A percentile compares a stretch with the other conserved stretches of the same genome.
These are phyloP conservation scores for Keqinozyma sinolaborantium DNA, from an alignment of 1,139 yeast genomes.

Conservation along the genomic window DNA sequence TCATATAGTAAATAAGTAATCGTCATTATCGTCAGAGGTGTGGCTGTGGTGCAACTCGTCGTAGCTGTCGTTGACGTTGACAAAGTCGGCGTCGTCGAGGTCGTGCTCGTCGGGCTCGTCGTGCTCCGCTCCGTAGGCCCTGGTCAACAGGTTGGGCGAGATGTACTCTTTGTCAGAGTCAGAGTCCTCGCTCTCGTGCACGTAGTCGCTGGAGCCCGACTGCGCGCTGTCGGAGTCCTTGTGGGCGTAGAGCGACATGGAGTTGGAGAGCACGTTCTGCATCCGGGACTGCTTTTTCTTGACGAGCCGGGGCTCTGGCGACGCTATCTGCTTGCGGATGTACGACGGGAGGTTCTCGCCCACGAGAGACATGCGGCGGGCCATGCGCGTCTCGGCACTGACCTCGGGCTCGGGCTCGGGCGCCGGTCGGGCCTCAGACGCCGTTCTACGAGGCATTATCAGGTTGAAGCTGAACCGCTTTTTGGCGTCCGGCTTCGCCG, in stretches of 20 bases:
- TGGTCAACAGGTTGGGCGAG: conserved; percentile 41
- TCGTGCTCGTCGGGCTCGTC: conserved; percentile 18
- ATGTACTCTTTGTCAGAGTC: conserved; percentile 37
- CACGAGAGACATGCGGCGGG: conserved; percentile 32
- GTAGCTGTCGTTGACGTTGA: conserved; percentile 19
- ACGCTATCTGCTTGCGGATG: conserved; percentile 25
- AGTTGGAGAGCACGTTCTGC: conserved; percentile 33
- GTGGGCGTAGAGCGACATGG: conserved; percentile 35
- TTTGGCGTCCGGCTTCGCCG: background rate
- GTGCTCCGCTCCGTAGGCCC: conserved; percentile 22
- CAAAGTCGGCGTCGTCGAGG: conserved; percentile 28
- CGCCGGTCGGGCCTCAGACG: background rate
- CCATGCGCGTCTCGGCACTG: conserved; percentile 2
- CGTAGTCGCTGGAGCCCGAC: conserved; percentile 12
- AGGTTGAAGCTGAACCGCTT: conserved; percentile 8
- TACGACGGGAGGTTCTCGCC: conserved; percentile 39
- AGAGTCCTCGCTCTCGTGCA: conserved; percentile 11
- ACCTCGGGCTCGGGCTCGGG: background rate
- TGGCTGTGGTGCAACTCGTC: conserved; percentile 9
- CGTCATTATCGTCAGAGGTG: conserved; percentile 20
- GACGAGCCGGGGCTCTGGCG: conserved; percentile 2
- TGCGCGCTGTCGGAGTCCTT: conserved; percentile 15
- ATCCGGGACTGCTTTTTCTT: conserved; percentile 21
- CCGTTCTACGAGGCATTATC: conserved; percentile 9
- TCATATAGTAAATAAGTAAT: conserved; percentile 29